Percentiles rank a stretch among this genome's conserved stretches.
phyloP scores from a whole-genome alignment of 176 grass and related monocot genomes.

The Eragrostis nindensis region DNA sequence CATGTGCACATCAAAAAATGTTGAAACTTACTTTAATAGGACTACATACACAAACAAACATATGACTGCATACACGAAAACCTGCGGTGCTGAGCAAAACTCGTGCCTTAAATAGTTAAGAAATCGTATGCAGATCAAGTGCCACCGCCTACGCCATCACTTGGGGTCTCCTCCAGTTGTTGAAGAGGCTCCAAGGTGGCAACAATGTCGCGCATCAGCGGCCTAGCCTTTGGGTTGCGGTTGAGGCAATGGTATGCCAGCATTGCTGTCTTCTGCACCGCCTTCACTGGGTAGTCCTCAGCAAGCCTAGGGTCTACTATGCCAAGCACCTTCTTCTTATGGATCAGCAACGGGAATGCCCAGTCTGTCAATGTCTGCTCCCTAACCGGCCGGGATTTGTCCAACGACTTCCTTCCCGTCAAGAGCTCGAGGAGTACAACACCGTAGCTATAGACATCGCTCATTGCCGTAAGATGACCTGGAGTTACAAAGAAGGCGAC shows the following conservation, averaged over 20 bases:
- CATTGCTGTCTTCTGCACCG: slow-evolving; percentile 67
- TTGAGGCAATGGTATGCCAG: slow-evolving; percentile 82
- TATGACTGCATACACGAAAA: background rate
- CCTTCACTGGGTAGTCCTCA: slow-evolving; percentile 71
- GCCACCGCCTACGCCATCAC: background rate
- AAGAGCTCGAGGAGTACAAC: slow-evolving; percentile 86
- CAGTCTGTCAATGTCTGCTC: slow-evolving; percentile 81
- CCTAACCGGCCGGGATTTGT: slow-evolving; percentile 64
- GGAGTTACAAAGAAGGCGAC: background rate
- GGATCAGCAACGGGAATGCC: slow-evolving; percentile 53
- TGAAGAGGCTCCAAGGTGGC: slow-evolving; percentile 72
- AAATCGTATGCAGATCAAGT: slow-evolving; percentile 24
- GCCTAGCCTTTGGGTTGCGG: slow-evolving; percentile 78
- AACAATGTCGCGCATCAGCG: slow-evolving; percentile 71
- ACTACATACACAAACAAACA: slow-evolving; percentile 10
- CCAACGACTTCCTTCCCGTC: slow-evolving; percentile 65
- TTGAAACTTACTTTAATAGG: background rate
- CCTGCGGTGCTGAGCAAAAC: slow-evolving; percentile 5
- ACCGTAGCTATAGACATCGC: slow-evolving; percentile 91
- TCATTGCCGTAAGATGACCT: slow-evolving; percentile 88
- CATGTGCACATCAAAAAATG: background rate
- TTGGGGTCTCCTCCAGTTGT: slow-evolving; percentile 27
- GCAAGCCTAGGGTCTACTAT: slow-evolving; percentile 67
- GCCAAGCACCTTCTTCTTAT: slow-evolving; percentile 52
- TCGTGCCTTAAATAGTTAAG: slow-evolving; percentile 19